phyloP scores from a whole-genome alignment of 768 basidiomycete species.

The Dictyophora rubrovolvata region DNA sequence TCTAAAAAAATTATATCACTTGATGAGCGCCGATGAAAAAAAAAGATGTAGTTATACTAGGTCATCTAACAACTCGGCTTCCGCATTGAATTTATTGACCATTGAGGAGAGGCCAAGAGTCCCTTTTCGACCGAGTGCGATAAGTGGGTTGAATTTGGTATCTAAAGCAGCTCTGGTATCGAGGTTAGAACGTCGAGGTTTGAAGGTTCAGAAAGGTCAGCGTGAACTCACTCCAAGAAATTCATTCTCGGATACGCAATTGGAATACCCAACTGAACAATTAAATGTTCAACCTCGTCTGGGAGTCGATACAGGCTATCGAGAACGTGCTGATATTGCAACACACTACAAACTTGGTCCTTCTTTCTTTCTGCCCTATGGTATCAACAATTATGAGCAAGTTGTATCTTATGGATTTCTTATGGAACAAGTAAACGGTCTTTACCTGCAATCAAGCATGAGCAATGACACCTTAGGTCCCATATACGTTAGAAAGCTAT shows the following conservation, averaged over 20 bases:
- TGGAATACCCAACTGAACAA: conserved; percentile 76
- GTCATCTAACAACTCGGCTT: conserved; percentile 90
- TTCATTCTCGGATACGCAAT: conserved; percentile 93
- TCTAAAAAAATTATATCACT: too few species aligned
- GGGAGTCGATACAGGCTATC: conserved; percentile 52
- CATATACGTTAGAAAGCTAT: conserved; percentile 71
- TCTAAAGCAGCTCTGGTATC: conserved; percentile 40
- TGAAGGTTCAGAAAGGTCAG: conserved; percentile 19
- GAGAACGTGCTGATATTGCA: conserved; percentile 69
- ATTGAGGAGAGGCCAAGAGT: conserved; percentile 64
- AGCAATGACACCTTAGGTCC: conserved; percentile 71
- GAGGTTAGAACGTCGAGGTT: conserved; percentile 10
- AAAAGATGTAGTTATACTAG: too few species aligned
- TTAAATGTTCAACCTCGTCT: conserved; percentile 61
- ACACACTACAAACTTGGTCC: conserved; percentile 65
- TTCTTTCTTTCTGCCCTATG: conserved; percentile 77
- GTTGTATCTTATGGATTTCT: too few species aligned
- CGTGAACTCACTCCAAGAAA: conserved; percentile 56
- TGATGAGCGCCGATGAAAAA: too few species aligned
- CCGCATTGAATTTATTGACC: conserved; percentile 85
- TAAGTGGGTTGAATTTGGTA: conserved; percentile 76
- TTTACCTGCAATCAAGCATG: conserved; percentile 73
- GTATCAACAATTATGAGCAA: too few species aligned
- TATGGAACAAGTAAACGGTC: conserved; percentile 7
- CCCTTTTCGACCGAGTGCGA: conserved; percentile 60